phyloP scores from a whole-genome alignment of 2,329 filamentous ascomycete genomes.

The Ascochyta viciae-villosae region DNA sequence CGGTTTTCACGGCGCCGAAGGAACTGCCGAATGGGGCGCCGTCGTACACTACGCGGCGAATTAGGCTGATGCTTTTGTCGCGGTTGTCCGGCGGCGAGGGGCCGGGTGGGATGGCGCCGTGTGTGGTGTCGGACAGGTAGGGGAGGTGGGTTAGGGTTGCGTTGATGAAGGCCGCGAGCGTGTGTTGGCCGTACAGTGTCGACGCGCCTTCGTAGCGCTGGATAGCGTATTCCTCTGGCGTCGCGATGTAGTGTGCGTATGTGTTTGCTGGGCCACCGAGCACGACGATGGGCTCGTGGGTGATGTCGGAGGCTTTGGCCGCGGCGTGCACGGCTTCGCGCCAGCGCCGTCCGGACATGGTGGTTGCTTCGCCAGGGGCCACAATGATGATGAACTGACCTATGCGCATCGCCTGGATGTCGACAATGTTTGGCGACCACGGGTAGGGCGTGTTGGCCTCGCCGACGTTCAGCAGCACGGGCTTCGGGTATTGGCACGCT shows the following conservation, averaged over 20 bases:
- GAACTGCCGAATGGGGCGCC: slow-evolving; percentile 67
- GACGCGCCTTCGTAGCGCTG: slow-evolving; percentile 96
- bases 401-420: slow-evolving; percentile 83
- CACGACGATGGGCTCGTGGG: slow-evolving; percentile 66
- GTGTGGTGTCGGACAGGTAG: slow-evolving; percentile 62
- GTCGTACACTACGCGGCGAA: slow-evolving; percentile 79
- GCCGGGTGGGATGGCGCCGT: slow-evolving; percentile 55
- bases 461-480: slow-evolving; percentile 87
- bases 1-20: slow-evolving; percentile 72
- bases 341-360: slow-evolving; percentile 92
- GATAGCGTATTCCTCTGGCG: slow-evolving; percentile 79
- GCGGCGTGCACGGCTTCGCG: slow-evolving; percentile 55
- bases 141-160: slow-evolving; percentile 76
- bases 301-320: slow-evolving; percentile 30
- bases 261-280: slow-evolving; percentile 89
- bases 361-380: slow-evolving; percentile 85
- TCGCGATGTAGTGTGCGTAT: slow-evolving; percentile 84
- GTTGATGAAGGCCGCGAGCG: slow-evolving; percentile 87
- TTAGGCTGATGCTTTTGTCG: slow-evolving; percentile 78
- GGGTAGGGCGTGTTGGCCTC: slow-evolving; percentile 78
- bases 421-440: slow-evolving; percentile 92
- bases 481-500: slow-evolving; percentile 80
- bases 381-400: slow-evolving; percentile 86
- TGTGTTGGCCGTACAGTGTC: slow-evolving; percentile 84
- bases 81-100: slow-evolving; percentile 79